Conservation (phyloP, 495 filamentous ascomycete species). For the Cryomyces minteri region DNA sequence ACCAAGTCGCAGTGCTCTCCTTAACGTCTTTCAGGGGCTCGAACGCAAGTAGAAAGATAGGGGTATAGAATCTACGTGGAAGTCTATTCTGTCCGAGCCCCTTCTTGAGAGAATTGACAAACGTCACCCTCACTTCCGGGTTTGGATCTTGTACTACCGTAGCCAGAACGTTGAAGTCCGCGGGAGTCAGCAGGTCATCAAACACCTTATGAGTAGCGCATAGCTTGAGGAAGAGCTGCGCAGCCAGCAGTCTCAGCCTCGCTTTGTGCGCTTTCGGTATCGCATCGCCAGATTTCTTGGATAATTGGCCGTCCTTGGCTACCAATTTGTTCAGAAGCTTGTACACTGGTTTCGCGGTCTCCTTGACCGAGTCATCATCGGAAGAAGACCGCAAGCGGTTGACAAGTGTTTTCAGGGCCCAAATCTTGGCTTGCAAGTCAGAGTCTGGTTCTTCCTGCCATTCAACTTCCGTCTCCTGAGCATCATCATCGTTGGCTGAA, state of each 20-base stretch:
- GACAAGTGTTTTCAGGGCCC: slow-evolving; percentile 76
- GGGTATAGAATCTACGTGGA: slow-evolving; percentile 61
- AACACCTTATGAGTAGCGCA: slow-evolving; percentile 46
- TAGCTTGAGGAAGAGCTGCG: slow-evolving; percentile 67
- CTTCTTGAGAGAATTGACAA: slow-evolving; percentile 73
- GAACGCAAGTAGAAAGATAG: slow-evolving; percentile 78
- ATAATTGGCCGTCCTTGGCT: slow-evolving; percentile 55
- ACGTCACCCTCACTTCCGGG: slow-evolving; percentile 54
- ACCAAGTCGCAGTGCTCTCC: slow-evolving; percentile 66
- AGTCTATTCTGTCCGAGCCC: slow-evolving; percentile 53
- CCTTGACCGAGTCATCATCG: slow-evolving; percentile 35
- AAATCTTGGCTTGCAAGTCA: slow-evolving; percentile 66
- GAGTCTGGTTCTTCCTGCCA: slow-evolving; percentile 64
- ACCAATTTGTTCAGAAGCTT: slow-evolving; percentile 61
- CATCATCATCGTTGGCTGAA: slow-evolving; percentile 22
- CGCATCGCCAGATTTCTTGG: slow-evolving; percentile 35
- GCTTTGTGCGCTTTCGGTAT: slow-evolving; percentile 59
- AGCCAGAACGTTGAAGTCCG: slow-evolving; percentile 64
- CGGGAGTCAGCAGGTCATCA: slow-evolving; percentile 52
- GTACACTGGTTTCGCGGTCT: slow-evolving; percentile 49
- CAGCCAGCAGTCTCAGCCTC: slow-evolving; percentile 63
- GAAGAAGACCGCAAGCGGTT: slow-evolving; percentile 59
- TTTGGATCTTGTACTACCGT: slow-evolving; percentile 60
- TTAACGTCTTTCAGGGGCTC: slow-evolving; percentile 56
- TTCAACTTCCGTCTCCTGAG: slow-evolving; percentile 19